phyloP scores from a whole-genome alignment of 2,329 filamentous ascomycete species.

The Rasamsonia emersonii region DNA sequence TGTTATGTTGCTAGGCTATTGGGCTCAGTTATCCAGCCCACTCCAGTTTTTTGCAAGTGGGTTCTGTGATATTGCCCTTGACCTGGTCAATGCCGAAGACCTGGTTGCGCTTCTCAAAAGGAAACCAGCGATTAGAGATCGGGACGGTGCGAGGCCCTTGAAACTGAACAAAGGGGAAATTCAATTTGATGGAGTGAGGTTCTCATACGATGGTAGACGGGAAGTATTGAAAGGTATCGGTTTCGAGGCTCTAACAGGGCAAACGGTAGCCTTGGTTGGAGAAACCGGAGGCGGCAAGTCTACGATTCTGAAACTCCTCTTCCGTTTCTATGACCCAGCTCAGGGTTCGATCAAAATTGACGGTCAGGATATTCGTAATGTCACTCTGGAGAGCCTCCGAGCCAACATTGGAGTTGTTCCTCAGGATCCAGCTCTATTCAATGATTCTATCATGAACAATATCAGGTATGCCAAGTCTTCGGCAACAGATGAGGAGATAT shows the following conservation, averaged over 20 bases:
- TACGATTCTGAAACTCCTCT: constrained; percentile 84
- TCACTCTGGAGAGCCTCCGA: constrained; percentile 85
- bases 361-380: constrained; percentile 65
- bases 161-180: constrained; percentile 36
- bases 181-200: constrained; percentile 42
- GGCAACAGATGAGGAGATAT: constrained; percentile 60
- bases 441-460: constrained; percentile 79
- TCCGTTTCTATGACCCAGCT: constrained; percentile 89
- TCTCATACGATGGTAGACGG: constrained; percentile 45
- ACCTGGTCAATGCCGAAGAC: constrained; percentile 56
- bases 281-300: constrained; percentile 92
- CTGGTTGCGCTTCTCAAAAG: constrained; percentile 40
- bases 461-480: constrained; percentile 84
- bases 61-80: constrained; percentile 40
- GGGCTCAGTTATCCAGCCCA: constrained; percentile 44
- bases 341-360: constrained; percentile 71
- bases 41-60: constrained; percentile 44
- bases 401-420: constrained; percentile 88
- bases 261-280: constrained; percentile 86
- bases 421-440: constrained; percentile 86
- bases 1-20: constrained; percentile 58
- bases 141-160: constrained; percentile 27
- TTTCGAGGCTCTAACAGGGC: constrained; percentile 40
- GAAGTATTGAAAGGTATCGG: constrained; percentile 40
- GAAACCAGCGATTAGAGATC: constrained; percentile 38